Conservation (phyloP, 2,329 filamentous ascomycete species). For the Neocucurbitaria cava region DNA sequence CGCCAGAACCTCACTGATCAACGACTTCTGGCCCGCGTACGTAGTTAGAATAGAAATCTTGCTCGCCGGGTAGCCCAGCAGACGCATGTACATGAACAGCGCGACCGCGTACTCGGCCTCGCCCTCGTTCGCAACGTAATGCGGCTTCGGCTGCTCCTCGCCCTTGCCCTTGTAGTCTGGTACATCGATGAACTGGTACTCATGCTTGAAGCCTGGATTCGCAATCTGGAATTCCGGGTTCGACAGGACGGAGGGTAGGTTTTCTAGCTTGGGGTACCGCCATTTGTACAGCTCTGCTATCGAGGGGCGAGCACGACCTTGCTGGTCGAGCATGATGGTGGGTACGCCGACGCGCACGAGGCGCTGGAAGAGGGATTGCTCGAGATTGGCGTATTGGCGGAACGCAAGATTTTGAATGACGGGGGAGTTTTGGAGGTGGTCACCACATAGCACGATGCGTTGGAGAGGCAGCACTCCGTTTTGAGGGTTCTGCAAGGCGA, state of each 20-base stretch:
- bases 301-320: constrained; percentile 86
- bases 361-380: constrained; percentile 92
- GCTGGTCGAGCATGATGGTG: constrained; percentile 85
- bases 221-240: constrained; percentile 76
- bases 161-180: constrained; percentile 89
- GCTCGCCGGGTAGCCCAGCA: constrained; percentile 86
- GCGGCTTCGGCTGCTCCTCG: constrained; percentile 87
- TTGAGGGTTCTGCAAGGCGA: constrained; percentile 85
- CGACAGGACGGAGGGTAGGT: constrained; percentile 76
- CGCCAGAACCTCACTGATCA: constrained; percentile 84
- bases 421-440: constrained; percentile 96
- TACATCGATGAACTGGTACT: constrained; percentile 97
- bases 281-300: constrained; percentile 92
- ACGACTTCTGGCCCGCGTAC: constrained; percentile 88
- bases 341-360: constrained; percentile 93
- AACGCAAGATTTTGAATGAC: constrained; percentile 95
- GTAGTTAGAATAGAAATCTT: constrained; percentile 90
- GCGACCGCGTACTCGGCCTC: constrained; percentile 98
- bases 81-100: constrained; percentile 94
- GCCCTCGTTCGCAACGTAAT: constrained; percentile 95
- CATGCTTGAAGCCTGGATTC: constrained; percentile 90
- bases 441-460: constrained; percentile 89
- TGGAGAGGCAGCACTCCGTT: constrained; percentile 78
- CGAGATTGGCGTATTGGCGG: constrained; percentile 92
- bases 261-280: constrained; percentile 83